A percentile compares a stretch with the other conserved stretches of the same genome.
Conservation (phyloP, 257 asterid genomes). For the Ligustrum vulgare region DNA sequence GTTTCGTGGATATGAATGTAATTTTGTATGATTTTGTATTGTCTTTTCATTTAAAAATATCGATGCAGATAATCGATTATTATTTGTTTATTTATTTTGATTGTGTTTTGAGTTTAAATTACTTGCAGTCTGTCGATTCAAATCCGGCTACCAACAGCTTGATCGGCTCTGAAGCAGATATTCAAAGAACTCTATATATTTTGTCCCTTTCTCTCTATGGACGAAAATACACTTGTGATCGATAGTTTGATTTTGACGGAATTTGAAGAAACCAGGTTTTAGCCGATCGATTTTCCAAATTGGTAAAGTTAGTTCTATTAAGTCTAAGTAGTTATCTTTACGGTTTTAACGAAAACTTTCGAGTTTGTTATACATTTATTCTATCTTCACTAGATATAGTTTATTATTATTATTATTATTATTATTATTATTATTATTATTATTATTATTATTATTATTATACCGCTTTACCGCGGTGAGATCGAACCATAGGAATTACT, state of each 20-base stretch:
- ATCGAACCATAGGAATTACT: too few relatives aligned
- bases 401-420: too few relatives aligned
- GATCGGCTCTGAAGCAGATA: constrained; percentile 58
- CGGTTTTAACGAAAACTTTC: constrained; percentile 4
- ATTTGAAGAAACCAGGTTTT: constrained; percentile 33
- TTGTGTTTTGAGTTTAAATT: constrained; percentile 12
- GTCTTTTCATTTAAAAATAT: not conserved
- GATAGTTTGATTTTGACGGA: not conserved
- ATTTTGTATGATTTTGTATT: not conserved
- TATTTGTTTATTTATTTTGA: not conserved
- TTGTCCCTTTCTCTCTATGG: not conserved
- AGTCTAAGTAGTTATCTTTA: not conserved
- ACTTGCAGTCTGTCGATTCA: constrained; percentile 51
- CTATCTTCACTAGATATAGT: not conserved
- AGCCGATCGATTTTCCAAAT: constrained; percentile 8
- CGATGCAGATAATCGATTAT: not conserved
- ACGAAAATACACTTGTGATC: not conserved
- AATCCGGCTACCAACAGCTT: constrained; percentile 46
- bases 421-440: too few relatives aligned
- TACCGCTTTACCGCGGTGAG: too few relatives aligned
- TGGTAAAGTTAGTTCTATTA: not conserved
- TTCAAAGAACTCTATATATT: too few relatives aligned
- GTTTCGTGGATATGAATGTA: constrained; percentile 30
- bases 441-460: too few relatives aligned
- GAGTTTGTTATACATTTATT: not conserved